Evolutionary conservation across 1,284 basidiomycete genomes (phyloP).

Genomic region (Austroboletus rostrupii): DNA sequence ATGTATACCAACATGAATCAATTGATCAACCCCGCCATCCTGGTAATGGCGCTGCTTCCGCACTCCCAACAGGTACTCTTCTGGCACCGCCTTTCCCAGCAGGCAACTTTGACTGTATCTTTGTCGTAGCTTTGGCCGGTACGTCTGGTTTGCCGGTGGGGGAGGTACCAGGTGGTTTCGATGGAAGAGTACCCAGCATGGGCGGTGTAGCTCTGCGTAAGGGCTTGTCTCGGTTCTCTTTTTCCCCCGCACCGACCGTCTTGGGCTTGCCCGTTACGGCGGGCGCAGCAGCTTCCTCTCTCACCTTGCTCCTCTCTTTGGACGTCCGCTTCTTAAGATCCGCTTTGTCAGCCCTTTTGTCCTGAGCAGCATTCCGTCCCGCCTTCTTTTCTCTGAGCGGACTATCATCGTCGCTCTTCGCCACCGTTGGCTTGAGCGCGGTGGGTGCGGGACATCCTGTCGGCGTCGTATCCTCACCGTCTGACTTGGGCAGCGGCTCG

Average conservation of each 20-base stretch:
- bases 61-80: conserved; percentile 55
- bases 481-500: background rate
- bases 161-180: conserved; percentile 18
- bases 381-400: conserved; percentile 44
- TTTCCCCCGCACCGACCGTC: conserved; percentile 28
- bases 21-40: conserved; percentile 33
- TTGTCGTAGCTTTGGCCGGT: conserved; percentile 15
- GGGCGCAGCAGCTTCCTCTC: conserved; percentile 19
- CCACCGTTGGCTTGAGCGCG: background rate
- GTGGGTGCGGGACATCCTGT: background rate
- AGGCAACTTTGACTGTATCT: conserved; percentile 24
- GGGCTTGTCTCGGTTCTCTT: conserved; percentile 30
- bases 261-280: conserved; percentile 18
- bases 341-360: conserved; percentile 21
- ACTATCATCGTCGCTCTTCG: conserved; percentile 25
- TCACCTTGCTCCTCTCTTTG: conserved; percentile 43
- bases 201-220: conserved; percentile 21
- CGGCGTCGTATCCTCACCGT: conserved; percentile 5
- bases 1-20: conserved; percentile 25
- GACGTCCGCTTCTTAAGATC: conserved; percentile 26
- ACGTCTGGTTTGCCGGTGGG: conserved; percentile 14
- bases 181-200: conserved; percentile 3
- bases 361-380: conserved; percentile 21
- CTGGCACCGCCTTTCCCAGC: conserved; percentile 43
- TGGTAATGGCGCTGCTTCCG: conserved; percentile 47